Percentiles rank a stretch among this genome's conserved stretches.
Conservation (phyloP, 202 grass and related monocot genomes). For the Zoysia matrella region DNA sequence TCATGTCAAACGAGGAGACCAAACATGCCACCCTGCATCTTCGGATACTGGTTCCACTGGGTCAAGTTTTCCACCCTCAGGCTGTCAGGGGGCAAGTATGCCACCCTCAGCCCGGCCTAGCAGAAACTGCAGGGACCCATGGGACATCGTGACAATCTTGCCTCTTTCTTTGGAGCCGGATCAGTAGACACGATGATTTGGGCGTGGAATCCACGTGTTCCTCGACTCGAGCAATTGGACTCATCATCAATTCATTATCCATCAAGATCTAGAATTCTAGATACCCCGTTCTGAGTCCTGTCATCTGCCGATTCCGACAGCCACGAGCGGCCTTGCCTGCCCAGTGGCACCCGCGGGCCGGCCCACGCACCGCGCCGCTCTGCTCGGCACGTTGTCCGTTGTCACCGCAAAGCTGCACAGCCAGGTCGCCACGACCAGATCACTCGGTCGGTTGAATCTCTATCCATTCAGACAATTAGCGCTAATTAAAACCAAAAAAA, state of each 20-base stretch:
- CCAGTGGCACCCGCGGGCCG: background rate
- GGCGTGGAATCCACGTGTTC: background rate
- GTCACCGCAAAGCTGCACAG: background rate
- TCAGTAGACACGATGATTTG: background rate
- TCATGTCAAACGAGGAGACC: too few species aligned
- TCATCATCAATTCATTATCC: too few species aligned
- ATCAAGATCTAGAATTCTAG: background rate
- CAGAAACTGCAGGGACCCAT: too few species aligned
- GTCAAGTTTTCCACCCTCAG: too few species aligned
- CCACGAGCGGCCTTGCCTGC: background rate
- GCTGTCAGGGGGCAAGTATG: too few species aligned
- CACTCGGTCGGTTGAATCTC: slow-evolving; percentile 20
- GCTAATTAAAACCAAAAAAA: background rate
- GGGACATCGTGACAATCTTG: too few species aligned
- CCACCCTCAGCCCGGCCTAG: too few species aligned
- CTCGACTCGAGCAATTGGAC: too few species aligned
- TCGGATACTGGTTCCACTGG: too few species aligned
- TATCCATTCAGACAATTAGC: background rate
- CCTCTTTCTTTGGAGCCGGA: background rate
- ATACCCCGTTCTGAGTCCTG: too few species aligned
- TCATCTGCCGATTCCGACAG: background rate
- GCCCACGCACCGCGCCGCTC: background rate
- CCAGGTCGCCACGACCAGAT: slow-evolving; percentile 12
- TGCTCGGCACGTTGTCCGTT: slow-evolving; percentile 20
- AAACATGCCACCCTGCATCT: too few species aligned